Conservation (phyloP, 2,329 filamentous ascomycete genomes). For the Fusarium coicis region DNA sequence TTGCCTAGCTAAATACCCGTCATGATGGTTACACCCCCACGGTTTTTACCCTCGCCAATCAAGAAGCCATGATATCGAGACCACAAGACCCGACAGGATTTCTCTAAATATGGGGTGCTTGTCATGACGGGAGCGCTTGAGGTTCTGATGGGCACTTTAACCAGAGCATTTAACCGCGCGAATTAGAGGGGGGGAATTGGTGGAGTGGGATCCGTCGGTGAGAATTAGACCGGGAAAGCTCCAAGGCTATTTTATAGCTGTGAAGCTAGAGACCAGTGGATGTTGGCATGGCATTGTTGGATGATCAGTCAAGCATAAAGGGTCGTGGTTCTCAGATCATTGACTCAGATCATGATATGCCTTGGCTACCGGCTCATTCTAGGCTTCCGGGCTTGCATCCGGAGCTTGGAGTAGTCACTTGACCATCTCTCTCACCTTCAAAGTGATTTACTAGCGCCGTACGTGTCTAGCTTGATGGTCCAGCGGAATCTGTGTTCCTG, state of each 20-base stretch:
- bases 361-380: neutral
- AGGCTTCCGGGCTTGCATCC: conserved; percentile 1
- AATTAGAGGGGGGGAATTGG: conserved; percentile 1
- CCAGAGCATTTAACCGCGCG: conserved; percentile 33
- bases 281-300: neutral
- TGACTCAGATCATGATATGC: neutral
- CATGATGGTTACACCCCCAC: conserved; percentile 26
- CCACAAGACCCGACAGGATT: conserved; percentile 12
- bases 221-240: conserved; percentile 20
- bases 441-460: no score
- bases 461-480: neutral
- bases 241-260: conserved; percentile 4
- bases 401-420: neutral
- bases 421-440: neutral
- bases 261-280: neutral
- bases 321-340: neutral
- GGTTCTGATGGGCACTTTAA: conserved; percentile 7
- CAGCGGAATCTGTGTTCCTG: conserved; percentile 5
- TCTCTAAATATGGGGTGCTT: conserved; percentile 9
- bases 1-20: conserved; percentile 1
- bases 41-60: conserved; percentile 35
- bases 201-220: conserved; percentile 32
- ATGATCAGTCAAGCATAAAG: neutral
- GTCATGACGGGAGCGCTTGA: conserved; percentile 39
- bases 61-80: conserved; percentile 21